Evolutionary conservation across 1,284 basidiomycete genomes (phyloP), one percentile per base, ranked within the genome.

Genomic region (Irpex sp.): DNA sequence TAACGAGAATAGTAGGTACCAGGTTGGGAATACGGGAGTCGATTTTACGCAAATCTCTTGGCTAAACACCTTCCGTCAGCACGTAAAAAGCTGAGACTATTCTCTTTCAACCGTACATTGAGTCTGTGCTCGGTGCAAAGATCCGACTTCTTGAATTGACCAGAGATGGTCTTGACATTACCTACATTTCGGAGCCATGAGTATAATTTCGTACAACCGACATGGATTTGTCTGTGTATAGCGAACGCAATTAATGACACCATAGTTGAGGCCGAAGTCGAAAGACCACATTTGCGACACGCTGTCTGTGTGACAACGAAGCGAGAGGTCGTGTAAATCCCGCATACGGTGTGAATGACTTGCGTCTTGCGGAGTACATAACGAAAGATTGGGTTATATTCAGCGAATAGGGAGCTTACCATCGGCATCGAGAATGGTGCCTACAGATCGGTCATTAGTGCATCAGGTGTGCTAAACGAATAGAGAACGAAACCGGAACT

Each of bases 31-130:
- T 87, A 66, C 95, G 83, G 11, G 93, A 95, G 79, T 98, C 97
- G 69, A 99, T 94, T 80, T 98, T 98, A 62, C 97, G 90, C 50
- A 99, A 82, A 78, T 99, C 97, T 80, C 97, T 91, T 66, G 95
- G 93, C 92, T 98, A 74, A 15, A 21, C 11, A 11, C 26, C 6
- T 13, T 36, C 13, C 8, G 33, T 55, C 21, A 55, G 26, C n/a
- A 55, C 33, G 1, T 26, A 36, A 31, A 15, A 13, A 13, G n/a
- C 3, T 8, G 13, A 11, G 9, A 33, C 7, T 13, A 17, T 55
- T 55, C 6, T n/a, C 50, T 31, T 26, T 55, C 15, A 17, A 57
- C 60, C 74, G 71, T 81, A 97, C 92, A 79, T 96, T 91, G 61
- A 98, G 78, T 68, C 89, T 87, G 75, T 98, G 93, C 72, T 96